Percentiles rank a stretch among this genome's conserved stretches.
Evolutionary conservation across 1,139 yeast species (phyloP).

Genomic region (Pichia sp.): DNA sequence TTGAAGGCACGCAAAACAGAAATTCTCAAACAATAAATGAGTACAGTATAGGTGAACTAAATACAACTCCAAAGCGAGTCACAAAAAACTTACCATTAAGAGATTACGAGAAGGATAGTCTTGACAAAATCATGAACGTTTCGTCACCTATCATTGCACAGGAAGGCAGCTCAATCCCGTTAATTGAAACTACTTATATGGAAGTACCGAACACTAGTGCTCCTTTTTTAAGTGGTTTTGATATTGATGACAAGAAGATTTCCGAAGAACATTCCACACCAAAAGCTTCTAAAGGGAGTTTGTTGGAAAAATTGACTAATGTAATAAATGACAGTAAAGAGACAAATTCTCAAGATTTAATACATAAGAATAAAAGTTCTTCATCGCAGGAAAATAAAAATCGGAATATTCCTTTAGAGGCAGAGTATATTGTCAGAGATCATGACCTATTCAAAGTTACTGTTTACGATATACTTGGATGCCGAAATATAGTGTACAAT

Average conservation of each 20-base stretch:
- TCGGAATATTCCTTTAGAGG: no score
- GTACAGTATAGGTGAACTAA: no score
- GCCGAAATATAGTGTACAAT: background rate
- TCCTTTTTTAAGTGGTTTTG: constrained; percentile 7
- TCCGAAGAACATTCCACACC: constrained; percentile 3
- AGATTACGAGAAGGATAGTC: background rate
- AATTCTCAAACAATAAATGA: no score
- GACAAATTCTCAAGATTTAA: no score
- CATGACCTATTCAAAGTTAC: constrained; percentile 1
- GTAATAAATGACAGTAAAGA: background rate
- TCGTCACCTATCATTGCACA: constrained; percentile 5
- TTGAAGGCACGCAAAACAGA: constrained; percentile 3
- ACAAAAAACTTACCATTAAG: no score
- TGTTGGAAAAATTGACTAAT: constrained; percentile 1
- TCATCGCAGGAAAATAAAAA: no score
- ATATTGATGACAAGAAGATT: constrained; percentile 1
- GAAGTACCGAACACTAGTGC: constrained; percentile 15
- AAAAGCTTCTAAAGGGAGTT: background rate
- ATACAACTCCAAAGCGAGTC: no score
- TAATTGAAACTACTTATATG: background rate
- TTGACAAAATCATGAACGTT: background rate
- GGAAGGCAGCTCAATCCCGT: background rate
- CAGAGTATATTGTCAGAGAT: no score
- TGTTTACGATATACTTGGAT: background rate
- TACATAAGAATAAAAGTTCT: no score